Evolutionary conservation across 345 rosid species (phyloP), one percentile per base, ranked within the genome.

Genomic region (Dimocarpus longan): DNA sequence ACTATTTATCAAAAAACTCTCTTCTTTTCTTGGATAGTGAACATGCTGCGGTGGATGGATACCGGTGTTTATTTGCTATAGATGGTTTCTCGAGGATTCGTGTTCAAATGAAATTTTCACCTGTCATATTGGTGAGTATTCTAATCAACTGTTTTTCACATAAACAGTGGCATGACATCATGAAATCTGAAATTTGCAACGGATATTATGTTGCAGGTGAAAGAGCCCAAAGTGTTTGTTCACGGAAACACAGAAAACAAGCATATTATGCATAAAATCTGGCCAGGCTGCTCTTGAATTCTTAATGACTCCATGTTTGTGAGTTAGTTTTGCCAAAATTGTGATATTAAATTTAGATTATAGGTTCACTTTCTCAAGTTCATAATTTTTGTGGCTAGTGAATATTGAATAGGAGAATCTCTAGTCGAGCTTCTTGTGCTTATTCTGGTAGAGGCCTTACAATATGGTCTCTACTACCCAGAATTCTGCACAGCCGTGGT

Each of bases 31-130:
- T 15, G 65, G 64, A 79, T 91, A 94, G 99, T 78, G 98, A 96
- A 83, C 94, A 93, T 80, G 56, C 84, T 59, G 70, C 66, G 46
- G 81, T 94, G 79, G 89, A 82, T 80, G 98, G 98, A 76, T 94
- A 85, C 88, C 74, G 87, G 79, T 94, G 98, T 79, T 90, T 93
- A 75, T 90, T 86, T 81, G 73, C 82, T 15, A 82, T 84, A 59
- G 83, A 87, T 77, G 97, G 93, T 71, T 94, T 96, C 87, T 85
- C 92, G 5, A 86, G 89, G 87, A 68, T 90, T 59, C 85, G 72
- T 28, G 85, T 87, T 77, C 93, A 85, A 79, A 79, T 65, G 69
- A 76, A 82, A 24, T 83, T 93, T 79, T 97, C 95, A 39, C 98
- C 93, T 6, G 50, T 91, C 66, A 52, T 80, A 1, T 67, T 91